phyloP scores from a whole-genome alignment of 1,139 yeast species.

The Suhomyces bolitotheri region DNA sequence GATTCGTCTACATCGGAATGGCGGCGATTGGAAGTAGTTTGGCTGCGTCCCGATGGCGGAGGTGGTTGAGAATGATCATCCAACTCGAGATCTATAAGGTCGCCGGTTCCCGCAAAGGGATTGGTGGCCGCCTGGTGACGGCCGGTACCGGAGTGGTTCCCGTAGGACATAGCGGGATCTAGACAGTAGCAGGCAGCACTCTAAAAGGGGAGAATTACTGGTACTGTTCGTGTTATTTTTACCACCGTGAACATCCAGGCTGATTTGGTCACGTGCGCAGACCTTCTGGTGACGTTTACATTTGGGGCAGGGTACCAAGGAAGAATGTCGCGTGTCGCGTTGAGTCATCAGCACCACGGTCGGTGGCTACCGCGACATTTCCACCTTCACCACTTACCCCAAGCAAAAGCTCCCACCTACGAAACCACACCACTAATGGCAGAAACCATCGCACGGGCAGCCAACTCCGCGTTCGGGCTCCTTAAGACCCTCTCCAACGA shows the following conservation, averaged over 20 bases:
- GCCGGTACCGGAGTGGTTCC: conserved; percentile 6
- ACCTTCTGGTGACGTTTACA: not conserved
- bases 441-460: conserved; percentile 74
- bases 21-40: not conserved
- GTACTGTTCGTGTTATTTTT: conserved; percentile 7
- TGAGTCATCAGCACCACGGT: no score
- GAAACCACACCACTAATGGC: conserved; percentile 47
- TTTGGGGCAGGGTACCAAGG: not conserved
- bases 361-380: no score
- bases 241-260: not conserved
- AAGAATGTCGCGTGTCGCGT: not conserved
- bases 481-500: conserved; percentile 75
- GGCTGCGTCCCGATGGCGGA: not conserved
- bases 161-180: conserved; percentile 8
- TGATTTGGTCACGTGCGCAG: conserved; percentile 4
- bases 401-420: no score
- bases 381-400: no score
- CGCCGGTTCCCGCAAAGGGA: conserved; percentile 15
- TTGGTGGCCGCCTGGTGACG: conserved; percentile 2
- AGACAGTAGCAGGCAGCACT: no score
- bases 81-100: conserved; percentile 37
- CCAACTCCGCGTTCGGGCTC: conserved; percentile 75
- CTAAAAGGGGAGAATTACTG: no score
- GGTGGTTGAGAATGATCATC: conserved; percentile 4
- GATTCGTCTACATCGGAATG: no score